Percentiles rank a stretch among this genome's conserved stretches.
Evolutionary conservation across 306 rosid genomes (phyloP).

Genomic region (Vigna nakashimae): DNA sequence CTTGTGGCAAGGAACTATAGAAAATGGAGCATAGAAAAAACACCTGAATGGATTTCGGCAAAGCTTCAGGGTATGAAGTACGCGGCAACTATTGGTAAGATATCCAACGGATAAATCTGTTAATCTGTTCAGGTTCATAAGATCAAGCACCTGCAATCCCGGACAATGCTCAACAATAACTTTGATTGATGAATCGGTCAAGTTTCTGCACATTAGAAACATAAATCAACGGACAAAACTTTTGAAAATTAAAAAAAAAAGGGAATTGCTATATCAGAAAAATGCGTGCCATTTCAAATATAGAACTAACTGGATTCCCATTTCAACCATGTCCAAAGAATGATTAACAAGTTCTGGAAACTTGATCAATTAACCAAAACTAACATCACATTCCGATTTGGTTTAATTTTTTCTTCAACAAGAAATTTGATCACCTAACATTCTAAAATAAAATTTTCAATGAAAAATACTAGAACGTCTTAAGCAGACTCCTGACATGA

Average conservation of each 20-base stretch:
- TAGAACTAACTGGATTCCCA: constrained; percentile 12
- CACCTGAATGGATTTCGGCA: constrained; percentile 85
- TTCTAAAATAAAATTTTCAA: background rate
- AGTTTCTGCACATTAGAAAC: constrained; percentile 62
- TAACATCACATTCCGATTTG: constrained; percentile 2
- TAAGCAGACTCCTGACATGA: constrained; percentile 33
- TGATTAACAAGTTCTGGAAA: background rate
- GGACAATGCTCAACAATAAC: constrained; percentile 74
- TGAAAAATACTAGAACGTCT: constrained; percentile 24
- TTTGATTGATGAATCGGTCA: constrained; percentile 81
- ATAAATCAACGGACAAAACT: constrained; percentile 38
- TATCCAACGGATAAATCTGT: constrained; percentile 70
- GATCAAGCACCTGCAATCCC: constrained; percentile 62
- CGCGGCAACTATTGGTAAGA: constrained; percentile 81
- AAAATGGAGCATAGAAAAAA: constrained; percentile 10
- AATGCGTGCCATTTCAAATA: background rate
- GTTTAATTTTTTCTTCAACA: background rate
- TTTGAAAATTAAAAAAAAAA: constrained; percentile 19
- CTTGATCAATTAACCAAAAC: background rate
- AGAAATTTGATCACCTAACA: constrained; percentile 5
- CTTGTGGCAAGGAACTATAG: background rate
- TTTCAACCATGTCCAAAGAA: constrained; percentile 9
- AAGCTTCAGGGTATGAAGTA: constrained; percentile 70
- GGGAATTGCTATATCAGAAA: constrained; percentile 1
- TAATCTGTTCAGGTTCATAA: constrained; percentile 63